A percentile compares a stretch with the other conserved stretches of the same genome.
Conservation (phyloP, 2,329 filamentous ascomycete genomes). For the Epichloe typhina region DNA sequence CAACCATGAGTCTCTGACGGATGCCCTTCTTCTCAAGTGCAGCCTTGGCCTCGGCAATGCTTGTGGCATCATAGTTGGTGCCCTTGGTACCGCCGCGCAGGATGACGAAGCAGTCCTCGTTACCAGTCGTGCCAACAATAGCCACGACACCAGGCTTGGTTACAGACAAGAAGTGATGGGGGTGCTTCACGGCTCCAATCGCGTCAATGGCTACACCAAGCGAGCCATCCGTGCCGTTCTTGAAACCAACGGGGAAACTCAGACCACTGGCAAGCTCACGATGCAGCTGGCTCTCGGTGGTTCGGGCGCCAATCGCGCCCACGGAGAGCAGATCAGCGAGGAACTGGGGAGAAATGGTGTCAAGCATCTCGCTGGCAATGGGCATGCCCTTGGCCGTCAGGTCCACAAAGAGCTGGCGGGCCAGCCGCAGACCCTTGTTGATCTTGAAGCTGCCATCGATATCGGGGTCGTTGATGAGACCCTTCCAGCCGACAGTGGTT, state of each 20-base stretch:
- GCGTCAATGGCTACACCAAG: constrained; percentile 88
- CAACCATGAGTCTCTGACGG: constrained; percentile 81
- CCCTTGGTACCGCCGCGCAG: constrained; percentile 82
- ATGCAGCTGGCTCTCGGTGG: constrained; percentile 93
- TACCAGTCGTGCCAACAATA: constrained; percentile 84
- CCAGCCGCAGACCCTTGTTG: constrained; percentile 91
- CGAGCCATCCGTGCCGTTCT: constrained; percentile 95
- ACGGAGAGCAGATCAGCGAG: constrained; percentile 91
- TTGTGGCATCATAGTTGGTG: constrained; percentile 85
- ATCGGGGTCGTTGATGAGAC: constrained; percentile 96
- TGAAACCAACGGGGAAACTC: constrained; percentile 97
- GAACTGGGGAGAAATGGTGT: constrained; percentile 97
- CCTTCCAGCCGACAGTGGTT: constrained; percentile 98
- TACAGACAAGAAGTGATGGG: constrained; percentile 96
- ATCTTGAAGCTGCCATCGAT: constrained; percentile 97
- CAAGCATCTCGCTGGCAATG: constrained; percentile 95
- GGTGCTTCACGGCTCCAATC: constrained; percentile 68
- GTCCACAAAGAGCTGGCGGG: constrained; percentile 86
- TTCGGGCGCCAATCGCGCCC: constrained; percentile 88
- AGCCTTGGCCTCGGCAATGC: constrained; percentile 66
- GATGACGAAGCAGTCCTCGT: constrained; percentile 96
- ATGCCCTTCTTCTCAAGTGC: constrained; percentile 59
- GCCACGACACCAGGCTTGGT: constrained; percentile 95
- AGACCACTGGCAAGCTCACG: constrained; percentile 89
- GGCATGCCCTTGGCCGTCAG: constrained; percentile 80